These are phyloP conservation scores for Aspergillus haitiensis DNA, from an alignment of 495 filamentous ascomycete genomes.

Conservation along the genomic window DNA sequence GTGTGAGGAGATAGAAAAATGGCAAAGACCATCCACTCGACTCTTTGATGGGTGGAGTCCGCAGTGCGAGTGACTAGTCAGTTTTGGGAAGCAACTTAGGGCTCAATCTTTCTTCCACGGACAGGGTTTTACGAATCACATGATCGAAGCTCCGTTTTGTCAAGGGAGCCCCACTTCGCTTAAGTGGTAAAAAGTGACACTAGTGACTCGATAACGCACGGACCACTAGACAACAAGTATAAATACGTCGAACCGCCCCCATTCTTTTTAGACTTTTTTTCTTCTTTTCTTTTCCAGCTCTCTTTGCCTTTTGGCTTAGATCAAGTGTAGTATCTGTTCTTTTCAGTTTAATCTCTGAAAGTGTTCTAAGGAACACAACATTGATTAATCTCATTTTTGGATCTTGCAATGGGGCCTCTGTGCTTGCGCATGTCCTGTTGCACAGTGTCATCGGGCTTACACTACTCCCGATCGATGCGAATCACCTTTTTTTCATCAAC, in stretches of 20 bases:
- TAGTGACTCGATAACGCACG: conserved; percentile 24
- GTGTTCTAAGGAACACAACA: conserved; percentile 67
- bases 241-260: conserved; percentile 29
- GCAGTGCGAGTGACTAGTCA: conserved; percentile 33
- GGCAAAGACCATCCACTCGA: conserved; percentile 27
- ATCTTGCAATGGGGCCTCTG: conserved; percentile 60
- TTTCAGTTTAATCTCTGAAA: conserved; percentile 92
- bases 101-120: conserved; percentile 13
- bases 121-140: conserved; percentile 3
- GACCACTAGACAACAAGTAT: conserved; percentile 23
- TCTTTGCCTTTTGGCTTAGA: conserved; percentile 68
- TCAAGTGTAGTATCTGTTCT: conserved; percentile 99
- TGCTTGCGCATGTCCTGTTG: conserved; percentile 73
- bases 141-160: conserved; percentile 11
- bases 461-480: conserved; percentile 86
- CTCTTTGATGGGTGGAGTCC: conserved; percentile 33
- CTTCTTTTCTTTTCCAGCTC: conserved; percentile 56
- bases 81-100: conserved; percentile 30
- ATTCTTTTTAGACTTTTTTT: conserved; percentile 39
- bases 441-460: conserved; percentile 88
- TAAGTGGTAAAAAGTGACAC: conserved; percentile 20
- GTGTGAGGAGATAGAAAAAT: conserved; percentile 30
- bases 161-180: conserved; percentile 1
- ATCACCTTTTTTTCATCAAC: conserved; percentile 63
- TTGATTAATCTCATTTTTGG: conserved; percentile 86